Base-by-base conservation (phyloP, 805 yeast genomes). In the Cyberlindnera euphorbiiphila region DNA sequence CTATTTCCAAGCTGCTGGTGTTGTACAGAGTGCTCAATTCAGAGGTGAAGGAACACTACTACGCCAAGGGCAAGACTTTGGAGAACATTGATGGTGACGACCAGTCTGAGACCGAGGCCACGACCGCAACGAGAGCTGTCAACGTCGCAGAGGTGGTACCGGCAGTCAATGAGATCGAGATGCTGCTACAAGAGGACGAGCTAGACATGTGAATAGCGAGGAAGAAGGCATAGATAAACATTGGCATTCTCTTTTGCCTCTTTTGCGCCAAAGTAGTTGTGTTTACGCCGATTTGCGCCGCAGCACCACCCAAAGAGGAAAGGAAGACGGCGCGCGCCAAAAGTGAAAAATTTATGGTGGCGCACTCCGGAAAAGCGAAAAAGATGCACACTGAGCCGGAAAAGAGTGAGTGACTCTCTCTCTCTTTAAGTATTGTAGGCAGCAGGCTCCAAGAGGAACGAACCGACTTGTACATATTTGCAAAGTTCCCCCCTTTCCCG, bases 31-130 rank as follows among this genome's bases (percentile, higher is more conserved):
- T 39, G 16, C 51, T 70, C 28, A 61, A 65, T 33, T 68, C 69
- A 32, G 66, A 67, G 46, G 77, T 78, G n/a, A 75, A 72, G 50
- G 74, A 74, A 41, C 79, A 76, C 46, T 66, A 68, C 42, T 78
- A 76, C 42, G 76, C 76, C 10, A 66, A 67, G 35, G 82, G 82
- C 2, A 69, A 76, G 48, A 71, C 78, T 4, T 62, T 76, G 37
- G 75, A 73, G 46, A 55, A 55, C 19, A 27, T 17, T 13, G 23
- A 28, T n/a, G n/a, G 3, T 15, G 28, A 27, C 18, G 37, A 34
- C 13, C 21, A 6, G 19, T 8, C n/a, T n/a, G n/a, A 18, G 16
- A 5, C 11, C 6, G 25, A 25, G 4, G 23, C 5, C 18, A 30
- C 22, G 4, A 15, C 11, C n/a, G n/a, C n/a, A n/a, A n/a, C n/a